Evolutionary conservation across 495 filamentous ascomycete genomes (phyloP).

Genomic region (Penicillium pancosmium): DNA sequence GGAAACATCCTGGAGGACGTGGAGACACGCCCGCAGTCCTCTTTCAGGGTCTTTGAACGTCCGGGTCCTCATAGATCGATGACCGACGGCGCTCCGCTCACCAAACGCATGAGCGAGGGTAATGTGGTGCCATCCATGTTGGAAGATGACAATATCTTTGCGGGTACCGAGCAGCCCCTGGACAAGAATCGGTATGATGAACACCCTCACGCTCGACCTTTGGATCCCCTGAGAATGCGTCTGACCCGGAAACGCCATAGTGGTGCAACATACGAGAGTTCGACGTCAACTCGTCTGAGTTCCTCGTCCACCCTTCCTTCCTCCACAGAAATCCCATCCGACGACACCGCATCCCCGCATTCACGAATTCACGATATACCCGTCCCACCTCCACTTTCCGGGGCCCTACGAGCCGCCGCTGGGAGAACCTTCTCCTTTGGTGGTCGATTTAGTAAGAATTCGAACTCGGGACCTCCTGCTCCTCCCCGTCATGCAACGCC

Average conservation of each 20-base stretch:
- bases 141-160: conserved; percentile 57
- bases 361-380: conserved; percentile 59
- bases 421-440: conserved; percentile 77
- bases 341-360: conserved; percentile 58
- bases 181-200: conserved; percentile 50
- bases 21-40: conserved; percentile 49
- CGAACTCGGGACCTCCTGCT: conserved; percentile 36
- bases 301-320: conserved; percentile 75
- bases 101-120: conserved; percentile 41
- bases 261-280: conserved; percentile 67
- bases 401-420: conserved; percentile 60
- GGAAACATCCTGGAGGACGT: conserved; percentile 64
- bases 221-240: conserved; percentile 25
- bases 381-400: conserved; percentile 52
- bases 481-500: conserved; percentile 49
- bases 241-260: conserved; percentile 56
- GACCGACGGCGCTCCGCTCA: conserved; percentile 50
- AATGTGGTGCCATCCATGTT: conserved; percentile 45
- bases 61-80: conserved; percentile 50
- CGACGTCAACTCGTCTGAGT: conserved; percentile 63
- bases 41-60: conserved; percentile 65
- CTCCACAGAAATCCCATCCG: conserved; percentile 61
- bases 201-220: conserved; percentile 20
- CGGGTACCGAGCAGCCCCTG: conserved; percentile 36
- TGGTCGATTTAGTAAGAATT: conserved; percentile 44